Evolutionary conservation across 163 green algal species (phyloP).

Genomic region (Chlorella variabilis): DNA sequence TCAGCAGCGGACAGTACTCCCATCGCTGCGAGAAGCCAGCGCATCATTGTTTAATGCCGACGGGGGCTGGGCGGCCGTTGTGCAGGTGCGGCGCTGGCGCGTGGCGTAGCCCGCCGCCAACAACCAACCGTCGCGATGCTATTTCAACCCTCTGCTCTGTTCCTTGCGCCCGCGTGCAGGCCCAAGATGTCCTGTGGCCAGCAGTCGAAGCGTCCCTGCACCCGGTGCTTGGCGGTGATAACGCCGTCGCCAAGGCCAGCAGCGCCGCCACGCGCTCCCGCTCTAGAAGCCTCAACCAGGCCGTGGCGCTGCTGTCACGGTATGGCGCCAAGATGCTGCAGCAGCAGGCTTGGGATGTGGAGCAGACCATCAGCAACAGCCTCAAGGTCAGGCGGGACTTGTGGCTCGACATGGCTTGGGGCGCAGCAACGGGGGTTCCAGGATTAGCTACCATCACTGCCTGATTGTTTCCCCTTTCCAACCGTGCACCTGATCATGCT

Average conservation of each 20-base stretch:
- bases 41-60: not conserved
- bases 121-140: too few relatives aligned
- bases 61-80: not conserved
- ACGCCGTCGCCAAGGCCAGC: not conserved
- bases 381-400: not conserved
- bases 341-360: not conserved
- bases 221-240: not conserved
- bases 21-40: not conserved
- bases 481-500: too few relatives aligned
- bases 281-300: not conserved
- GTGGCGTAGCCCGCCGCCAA: too few relatives aligned
- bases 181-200: constrained; percentile 23
- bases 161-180: too few relatives aligned
- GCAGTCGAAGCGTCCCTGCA: not conserved
- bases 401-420: too few relatives aligned
- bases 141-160: too few relatives aligned
- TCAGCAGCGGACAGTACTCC: too few relatives aligned
- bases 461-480: too few relatives aligned
- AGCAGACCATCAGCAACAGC: not conserved
- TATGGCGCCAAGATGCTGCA: constrained; percentile 11
- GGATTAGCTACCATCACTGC: not conserved
- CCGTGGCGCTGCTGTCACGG: not conserved
- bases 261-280: not conserved
- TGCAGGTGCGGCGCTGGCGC: not conserved
- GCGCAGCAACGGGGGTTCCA: not conserved